phyloP scores from a whole-genome alignment of 805 yeast species.

The Priceomyces medius region DNA sequence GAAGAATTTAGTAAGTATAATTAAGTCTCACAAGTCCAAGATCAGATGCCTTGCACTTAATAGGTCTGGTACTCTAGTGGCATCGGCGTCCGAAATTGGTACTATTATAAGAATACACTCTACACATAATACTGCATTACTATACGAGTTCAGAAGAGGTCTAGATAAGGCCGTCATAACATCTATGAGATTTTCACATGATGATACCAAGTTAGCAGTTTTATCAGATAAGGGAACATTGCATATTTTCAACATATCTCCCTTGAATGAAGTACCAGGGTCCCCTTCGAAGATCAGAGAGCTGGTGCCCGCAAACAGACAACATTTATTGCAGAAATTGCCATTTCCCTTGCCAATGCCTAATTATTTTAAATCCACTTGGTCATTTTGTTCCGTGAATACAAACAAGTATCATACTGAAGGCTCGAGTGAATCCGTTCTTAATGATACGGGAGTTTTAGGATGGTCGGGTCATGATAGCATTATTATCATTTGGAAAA shows the following conservation, averaged over 20 bases:
- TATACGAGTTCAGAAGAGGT: slow-evolving; percentile 89
- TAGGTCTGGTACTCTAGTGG: slow-evolving; percentile 63
- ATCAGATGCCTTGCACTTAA: slow-evolving; percentile 65
- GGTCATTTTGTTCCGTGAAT: slow-evolving; percentile 83
- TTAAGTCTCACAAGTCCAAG: slow-evolving; percentile 73
- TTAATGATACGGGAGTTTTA: slow-evolving; percentile 33
- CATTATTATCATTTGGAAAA: slow-evolving; percentile 72
- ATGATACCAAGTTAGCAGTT: slow-evolving; percentile 75
- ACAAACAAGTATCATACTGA: slow-evolving; percentile 40
- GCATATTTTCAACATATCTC: slow-evolving; percentile 68
- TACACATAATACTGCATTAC: slow-evolving; percentile 60
- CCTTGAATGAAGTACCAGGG: slow-evolving; percentile 10
- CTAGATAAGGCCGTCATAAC: slow-evolving; percentile 79
- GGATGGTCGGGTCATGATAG: slow-evolving; percentile 82
- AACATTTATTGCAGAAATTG: slow-evolving; percentile 62
- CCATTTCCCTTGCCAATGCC: slow-evolving; percentile 61
- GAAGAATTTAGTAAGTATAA: slow-evolving; percentile 60
- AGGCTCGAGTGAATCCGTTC: slow-evolving; percentile 10
- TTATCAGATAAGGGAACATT: slow-evolving; percentile 86
- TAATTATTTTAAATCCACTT: slow-evolving; percentile 74
- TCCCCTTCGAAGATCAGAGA: slow-evolving; percentile 7
- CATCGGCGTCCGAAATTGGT: slow-evolving; percentile 81
- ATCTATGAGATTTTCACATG: slow-evolving; percentile 80
- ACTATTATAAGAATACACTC: slow-evolving; percentile 77
- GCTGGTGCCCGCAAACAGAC: slow-evolving; percentile 42